Conservation (phyloP, 306 rosid species). For the Fagus sylvatica region DNA sequence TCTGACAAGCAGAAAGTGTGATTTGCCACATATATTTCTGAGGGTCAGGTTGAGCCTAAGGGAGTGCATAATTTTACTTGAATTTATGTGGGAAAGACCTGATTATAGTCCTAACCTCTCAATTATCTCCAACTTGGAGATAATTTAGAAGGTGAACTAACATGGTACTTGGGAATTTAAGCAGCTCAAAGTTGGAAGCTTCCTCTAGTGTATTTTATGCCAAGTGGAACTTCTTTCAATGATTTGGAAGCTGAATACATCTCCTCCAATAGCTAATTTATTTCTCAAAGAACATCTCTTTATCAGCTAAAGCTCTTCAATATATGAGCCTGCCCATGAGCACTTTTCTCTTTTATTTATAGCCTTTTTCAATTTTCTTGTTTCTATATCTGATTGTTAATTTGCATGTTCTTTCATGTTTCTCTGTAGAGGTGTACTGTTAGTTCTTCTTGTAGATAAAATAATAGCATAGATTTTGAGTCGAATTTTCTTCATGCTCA, state of each 20-base stretch:
- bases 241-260: slow-evolving; percentile 4
- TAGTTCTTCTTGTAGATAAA: slow-evolving; percentile 18
- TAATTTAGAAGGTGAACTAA: slow-evolving; percentile 3
- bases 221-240: neutral
- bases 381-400: slow-evolving; percentile 5
- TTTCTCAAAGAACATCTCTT: neutral
- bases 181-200: slow-evolving; percentile 9
- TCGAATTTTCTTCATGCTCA: neutral
- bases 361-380: neutral
- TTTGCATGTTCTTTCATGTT: neutral
- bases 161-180: neutral
- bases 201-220: neutral
- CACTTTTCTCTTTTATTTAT: neutral
- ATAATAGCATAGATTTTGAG: slow-evolving; percentile 3
- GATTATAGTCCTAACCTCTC: neutral
- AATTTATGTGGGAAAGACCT: slow-evolving; percentile 7
- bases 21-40: neutral
- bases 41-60: neutral
- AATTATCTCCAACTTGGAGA: slow-evolving; percentile 1
- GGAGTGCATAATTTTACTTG: slow-evolving; percentile 1
- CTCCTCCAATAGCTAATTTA: slow-evolving; percentile 8
- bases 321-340: neutral
- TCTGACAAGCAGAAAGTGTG: neutral
- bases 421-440: slow-evolving; percentile 13
- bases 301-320: slow-evolving; percentile 1